A percentile compares a stretch with the other conserved stretches of the same genome.
Evolutionary conservation across 1,284 basidiomycete genomes (phyloP).

Genomic region (Leccinum solheimii): DNA sequence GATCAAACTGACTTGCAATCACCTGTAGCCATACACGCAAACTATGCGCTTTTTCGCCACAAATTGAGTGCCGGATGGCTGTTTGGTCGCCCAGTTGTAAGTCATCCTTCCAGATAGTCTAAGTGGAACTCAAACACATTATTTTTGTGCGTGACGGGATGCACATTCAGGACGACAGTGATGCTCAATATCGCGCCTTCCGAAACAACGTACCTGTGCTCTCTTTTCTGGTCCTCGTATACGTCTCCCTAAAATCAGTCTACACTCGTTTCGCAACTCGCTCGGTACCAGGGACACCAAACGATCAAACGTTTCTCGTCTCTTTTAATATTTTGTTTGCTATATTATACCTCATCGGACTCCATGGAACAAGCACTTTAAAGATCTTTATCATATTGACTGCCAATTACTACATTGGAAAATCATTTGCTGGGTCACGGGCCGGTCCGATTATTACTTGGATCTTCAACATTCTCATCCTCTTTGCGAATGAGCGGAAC

Average conservation of each 20-base stretch:
- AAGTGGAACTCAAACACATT: neutral
- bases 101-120: constrained; percentile 30
- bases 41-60: constrained; percentile 63
- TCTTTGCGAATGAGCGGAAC: constrained; percentile 80
- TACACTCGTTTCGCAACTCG: constrained; percentile 36
- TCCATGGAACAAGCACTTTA: constrained; percentile 87
- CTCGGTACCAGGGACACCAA: constrained; percentile 24
- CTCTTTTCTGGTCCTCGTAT: constrained; percentile 49
- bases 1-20: constrained; percentile 5
- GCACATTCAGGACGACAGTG: constrained; percentile 74
- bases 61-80: constrained; percentile 72
- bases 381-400: constrained; percentile 78
- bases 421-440: constrained; percentile 43
- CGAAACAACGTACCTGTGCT: constrained; percentile 71
- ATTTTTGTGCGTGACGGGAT: neutral
- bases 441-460: constrained; percentile 60
- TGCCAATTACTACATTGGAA: constrained; percentile 72
- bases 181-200: constrained; percentile 83
- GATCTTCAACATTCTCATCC: constrained; percentile 72
- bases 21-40: constrained; percentile 65
- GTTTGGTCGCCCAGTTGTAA: constrained; percentile 63
- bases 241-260: constrained; percentile 48
- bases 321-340: constrained; percentile 66
- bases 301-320: constrained; percentile 44
- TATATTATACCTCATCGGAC: constrained; percentile 64